These are phyloP conservation scores for Prototheca stagnorum DNA, from an alignment of 163 green algal genomes.

Conservation along the genomic window DNA sequence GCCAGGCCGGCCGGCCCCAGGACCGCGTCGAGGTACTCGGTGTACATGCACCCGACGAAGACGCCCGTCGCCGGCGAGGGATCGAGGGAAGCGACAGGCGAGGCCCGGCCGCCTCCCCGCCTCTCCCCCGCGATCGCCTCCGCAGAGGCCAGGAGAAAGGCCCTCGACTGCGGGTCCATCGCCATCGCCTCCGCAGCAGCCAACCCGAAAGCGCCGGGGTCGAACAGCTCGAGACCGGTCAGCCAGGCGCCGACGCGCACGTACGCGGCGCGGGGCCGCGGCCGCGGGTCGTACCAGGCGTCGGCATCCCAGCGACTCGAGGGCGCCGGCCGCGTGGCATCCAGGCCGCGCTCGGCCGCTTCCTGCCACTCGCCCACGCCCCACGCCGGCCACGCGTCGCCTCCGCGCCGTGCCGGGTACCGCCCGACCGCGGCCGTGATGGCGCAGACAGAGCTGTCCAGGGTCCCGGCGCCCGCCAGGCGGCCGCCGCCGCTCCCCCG, in stretches of 20 bases:
- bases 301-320: slow-evolving; percentile 32
- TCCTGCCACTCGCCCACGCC: neutral
- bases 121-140: slow-evolving; percentile 13
- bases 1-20: slow-evolving; percentile 1
- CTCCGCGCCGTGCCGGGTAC: neutral
- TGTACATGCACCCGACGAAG: slow-evolving; percentile 33
- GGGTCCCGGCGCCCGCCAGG: neutral
- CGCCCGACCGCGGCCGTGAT: neutral
- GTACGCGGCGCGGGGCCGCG: slow-evolving; percentile 6
- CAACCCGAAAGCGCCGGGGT: slow-evolving; percentile 50
- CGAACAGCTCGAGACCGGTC: slow-evolving; percentile 38
- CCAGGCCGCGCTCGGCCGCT: neutral
- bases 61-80: slow-evolving; percentile 8
- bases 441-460: neutral
- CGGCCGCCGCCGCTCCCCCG: neutral
- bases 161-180: slow-evolving; percentile 60
- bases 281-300: slow-evolving; percentile 2
- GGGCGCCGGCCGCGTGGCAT: slow-evolving; percentile 15
- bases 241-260: slow-evolving; percentile 51
- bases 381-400: neutral
- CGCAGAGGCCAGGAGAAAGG: slow-evolving; percentile 36
- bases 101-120: neutral
- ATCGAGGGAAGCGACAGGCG: neutral
- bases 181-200: slow-evolving; percentile 29
- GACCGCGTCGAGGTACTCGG: slow-evolving; percentile 15